Evolutionary conservation across 2,329 filamentous ascomycete species (phyloP).

Genomic region (Penicillium sp.): DNA sequence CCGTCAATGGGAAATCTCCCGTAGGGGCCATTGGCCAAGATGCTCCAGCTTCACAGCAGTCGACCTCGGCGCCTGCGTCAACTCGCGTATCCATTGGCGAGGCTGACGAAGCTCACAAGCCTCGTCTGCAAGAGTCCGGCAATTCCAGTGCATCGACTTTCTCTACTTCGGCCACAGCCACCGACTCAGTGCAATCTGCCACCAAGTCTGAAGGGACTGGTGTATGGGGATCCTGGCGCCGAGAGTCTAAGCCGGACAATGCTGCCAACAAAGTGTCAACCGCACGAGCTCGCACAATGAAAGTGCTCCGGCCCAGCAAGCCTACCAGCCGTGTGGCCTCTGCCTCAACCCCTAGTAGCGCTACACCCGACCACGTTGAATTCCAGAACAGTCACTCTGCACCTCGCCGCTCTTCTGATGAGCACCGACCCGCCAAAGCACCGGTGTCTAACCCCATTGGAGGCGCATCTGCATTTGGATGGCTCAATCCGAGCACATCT

Average conservation of each 20-base stretch:
- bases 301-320: constrained; percentile 77
- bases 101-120: constrained; percentile 21
- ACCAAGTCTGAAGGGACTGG: constrained; percentile 44
- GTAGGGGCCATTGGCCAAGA: constrained; percentile 34
- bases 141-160: background rate
- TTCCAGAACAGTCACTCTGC: background rate
- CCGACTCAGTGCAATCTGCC: constrained; percentile 21
- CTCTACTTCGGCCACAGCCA: constrained; percentile 25
- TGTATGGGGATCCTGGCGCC: constrained; percentile 69
- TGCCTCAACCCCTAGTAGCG: constrained; percentile 14
- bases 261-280: constrained; percentile 45
- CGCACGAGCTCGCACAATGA: constrained; percentile 64
- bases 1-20: constrained; percentile 20
- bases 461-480: constrained; percentile 88
- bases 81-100: constrained; percentile 23
- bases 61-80: constrained; percentile 25
- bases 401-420: constrained; percentile 24
- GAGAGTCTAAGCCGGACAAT: constrained; percentile 32
- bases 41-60: constrained; percentile 17
- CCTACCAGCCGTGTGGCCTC: constrained; percentile 43
- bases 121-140: constrained; percentile 1
- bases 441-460: constrained; percentile 76
- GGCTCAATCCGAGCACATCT: constrained; percentile 60
- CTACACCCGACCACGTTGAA: constrained; percentile 6
- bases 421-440: constrained; percentile 40